These are phyloP conservation scores for Toxicodendron radicans DNA, from an alignment of 345 rosid species.

Conservation along the genomic window DNA sequence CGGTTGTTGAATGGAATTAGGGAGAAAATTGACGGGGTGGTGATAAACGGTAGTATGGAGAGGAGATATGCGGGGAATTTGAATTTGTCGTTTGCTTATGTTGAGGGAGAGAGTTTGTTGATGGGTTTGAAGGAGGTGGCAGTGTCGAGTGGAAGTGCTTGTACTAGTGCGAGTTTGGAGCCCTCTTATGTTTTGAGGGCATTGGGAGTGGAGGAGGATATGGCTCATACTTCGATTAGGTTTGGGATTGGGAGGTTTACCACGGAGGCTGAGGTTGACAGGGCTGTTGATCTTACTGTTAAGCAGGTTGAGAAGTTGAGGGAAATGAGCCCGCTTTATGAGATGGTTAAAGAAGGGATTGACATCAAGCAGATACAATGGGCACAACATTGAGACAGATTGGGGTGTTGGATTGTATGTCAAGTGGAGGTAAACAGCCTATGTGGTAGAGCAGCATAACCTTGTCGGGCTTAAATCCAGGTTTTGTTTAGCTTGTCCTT, in stretches of 20 bases:
- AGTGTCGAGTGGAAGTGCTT: conserved; percentile 97
- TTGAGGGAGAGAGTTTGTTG: conserved; percentile 95
- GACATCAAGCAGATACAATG: conserved; percentile 83
- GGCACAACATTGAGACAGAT: conserved; percentile 68
- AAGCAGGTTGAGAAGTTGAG: conserved; percentile 87
- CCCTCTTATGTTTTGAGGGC: conserved; percentile 96
- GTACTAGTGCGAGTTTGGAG: conserved; percentile 97
- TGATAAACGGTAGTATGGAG: conserved; percentile 85
- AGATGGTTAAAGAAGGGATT: conserved; percentile 88
- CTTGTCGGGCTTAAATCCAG: background rate
- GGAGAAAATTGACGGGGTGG: conserved; percentile 75
- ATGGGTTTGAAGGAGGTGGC: conserved; percentile 99
- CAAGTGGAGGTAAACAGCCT: background rate
- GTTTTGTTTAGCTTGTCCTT: conserved; percentile 10
- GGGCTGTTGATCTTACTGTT: conserved; percentile 81
- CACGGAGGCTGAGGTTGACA: conserved; percentile 79
- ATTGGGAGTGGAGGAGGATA: conserved; percentile 95
- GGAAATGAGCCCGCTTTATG: conserved; percentile 97
- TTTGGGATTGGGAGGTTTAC: conserved; percentile 98
- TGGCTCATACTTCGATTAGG: conserved; percentile 97
- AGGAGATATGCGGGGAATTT: conserved; percentile 79
- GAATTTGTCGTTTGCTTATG: conserved; percentile 90
- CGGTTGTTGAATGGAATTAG: conserved; percentile 70
- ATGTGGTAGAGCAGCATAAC: conserved; percentile 9
- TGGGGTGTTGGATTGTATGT: conserved; percentile 6